phyloP scores from a whole-genome alignment of 2,329 filamentous ascomycete species.

The Mycosphaerella sp. region DNA sequence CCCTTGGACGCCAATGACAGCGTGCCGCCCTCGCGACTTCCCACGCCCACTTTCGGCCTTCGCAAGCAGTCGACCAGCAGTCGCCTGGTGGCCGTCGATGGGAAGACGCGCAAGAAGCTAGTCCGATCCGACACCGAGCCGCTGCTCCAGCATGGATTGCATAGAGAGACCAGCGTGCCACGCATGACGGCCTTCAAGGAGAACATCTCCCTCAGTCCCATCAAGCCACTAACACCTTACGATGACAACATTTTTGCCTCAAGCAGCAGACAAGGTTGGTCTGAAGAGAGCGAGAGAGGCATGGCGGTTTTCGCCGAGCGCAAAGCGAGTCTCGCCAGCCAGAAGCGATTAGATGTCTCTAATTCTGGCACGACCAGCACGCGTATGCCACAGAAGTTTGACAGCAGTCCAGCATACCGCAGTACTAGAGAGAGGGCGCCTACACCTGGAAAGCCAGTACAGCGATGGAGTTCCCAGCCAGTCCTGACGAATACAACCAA shows the following conservation, averaged over 20 bases:
- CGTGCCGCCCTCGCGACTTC: constrained; percentile 21
- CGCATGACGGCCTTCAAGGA: constrained; percentile 32
- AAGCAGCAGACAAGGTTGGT: constrained; percentile 15
- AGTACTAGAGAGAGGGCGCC: constrained; percentile 17
- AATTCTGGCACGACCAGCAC: not conserved
- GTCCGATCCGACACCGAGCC: constrained; percentile 34
- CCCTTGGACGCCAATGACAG: constrained; percentile 20
- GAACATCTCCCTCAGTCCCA: constrained; percentile 30
- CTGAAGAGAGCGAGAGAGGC: constrained; percentile 11
- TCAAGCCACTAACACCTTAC: constrained; percentile 23
- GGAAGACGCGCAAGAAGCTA: constrained; percentile 21
- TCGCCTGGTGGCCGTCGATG: constrained; percentile 14
- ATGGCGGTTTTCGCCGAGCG: constrained; percentile 4
- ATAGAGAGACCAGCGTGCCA: constrained; percentile 14
- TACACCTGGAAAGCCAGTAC: constrained; percentile 24
- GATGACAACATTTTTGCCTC: constrained; percentile 20
- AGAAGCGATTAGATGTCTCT: constrained; percentile 1
- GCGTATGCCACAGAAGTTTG: constrained; percentile 19
- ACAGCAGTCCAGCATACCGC: constrained; percentile 27
- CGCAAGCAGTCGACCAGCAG: constrained; percentile 26
- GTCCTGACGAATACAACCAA: constrained; percentile 26
- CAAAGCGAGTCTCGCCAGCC: constrained; percentile 1
- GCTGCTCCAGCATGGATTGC: constrained; percentile 21
- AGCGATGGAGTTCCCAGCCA: constrained; percentile 33
- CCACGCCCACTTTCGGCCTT: constrained; percentile 23